Evolutionary conservation across 1,139 yeast species (phyloP).

Genomic region (Spathaspora sp.): DNA sequence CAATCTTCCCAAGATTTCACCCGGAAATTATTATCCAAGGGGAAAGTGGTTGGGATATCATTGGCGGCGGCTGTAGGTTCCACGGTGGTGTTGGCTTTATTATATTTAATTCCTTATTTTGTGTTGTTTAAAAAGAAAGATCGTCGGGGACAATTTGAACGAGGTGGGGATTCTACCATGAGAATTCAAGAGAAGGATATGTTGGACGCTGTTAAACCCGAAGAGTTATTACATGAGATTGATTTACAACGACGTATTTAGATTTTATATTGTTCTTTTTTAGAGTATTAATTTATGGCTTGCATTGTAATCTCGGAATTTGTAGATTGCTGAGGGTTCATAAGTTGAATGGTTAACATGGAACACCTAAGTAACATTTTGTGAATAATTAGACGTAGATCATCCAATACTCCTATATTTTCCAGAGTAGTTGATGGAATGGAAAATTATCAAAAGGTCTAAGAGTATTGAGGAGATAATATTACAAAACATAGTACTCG

Average conservation of each 20-base stretch:
- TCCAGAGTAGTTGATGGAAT: too few species aligned
- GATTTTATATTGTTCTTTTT: background rate
- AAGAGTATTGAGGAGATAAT: too few species aligned
- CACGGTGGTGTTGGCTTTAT: slow-evolving; percentile 61
- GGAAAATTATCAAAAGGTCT: too few species aligned
- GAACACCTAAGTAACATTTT: too few species aligned
- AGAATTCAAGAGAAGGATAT: slow-evolving; percentile 65
- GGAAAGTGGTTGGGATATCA: slow-evolving; percentile 85
- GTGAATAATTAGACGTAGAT: too few species aligned
- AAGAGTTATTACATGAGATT: slow-evolving; percentile 59
- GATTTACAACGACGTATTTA: slow-evolving; percentile 40
- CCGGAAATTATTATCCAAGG: slow-evolving; percentile 37
- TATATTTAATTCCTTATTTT: slow-evolving; percentile 57
- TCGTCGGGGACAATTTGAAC: slow-evolving; percentile 17
- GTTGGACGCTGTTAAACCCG: slow-evolving; percentile 68
- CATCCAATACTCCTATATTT: too few species aligned
- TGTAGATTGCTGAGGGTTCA: too few species aligned
- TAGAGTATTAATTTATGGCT: background rate
- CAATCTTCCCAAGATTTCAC: slow-evolving; percentile 39
- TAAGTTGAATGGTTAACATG: too few species aligned
- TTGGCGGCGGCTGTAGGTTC: slow-evolving; percentile 88
- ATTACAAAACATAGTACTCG: too few species aligned
- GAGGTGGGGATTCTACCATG: slow-evolving; percentile 24
- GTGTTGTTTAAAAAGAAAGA: slow-evolving; percentile 47
- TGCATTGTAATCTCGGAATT: background rate